These are phyloP conservation scores for Penicillium sp. DNA, from an alignment of 2,329 filamentous ascomycete species.

Conservation along the genomic window DNA sequence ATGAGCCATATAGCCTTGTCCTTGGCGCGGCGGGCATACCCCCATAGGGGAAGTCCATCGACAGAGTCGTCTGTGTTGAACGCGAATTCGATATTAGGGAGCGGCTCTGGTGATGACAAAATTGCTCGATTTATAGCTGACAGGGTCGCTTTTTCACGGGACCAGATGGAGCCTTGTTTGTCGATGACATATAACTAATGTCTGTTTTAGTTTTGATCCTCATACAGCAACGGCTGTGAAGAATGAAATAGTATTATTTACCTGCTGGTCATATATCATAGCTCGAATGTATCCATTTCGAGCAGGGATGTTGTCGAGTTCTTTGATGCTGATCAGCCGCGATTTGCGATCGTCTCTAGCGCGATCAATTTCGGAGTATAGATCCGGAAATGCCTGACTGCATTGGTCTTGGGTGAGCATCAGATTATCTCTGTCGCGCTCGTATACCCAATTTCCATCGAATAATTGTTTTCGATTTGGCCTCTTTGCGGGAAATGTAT, in stretches of 20 bases:
- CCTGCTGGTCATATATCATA: conserved; percentile 24
- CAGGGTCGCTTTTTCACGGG: conserved; percentile 37
- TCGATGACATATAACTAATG: conserved; percentile 28
- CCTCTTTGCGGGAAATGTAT: not conserved
- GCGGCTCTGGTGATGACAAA: conserved; percentile 29
- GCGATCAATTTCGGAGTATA: conserved; percentile 30
- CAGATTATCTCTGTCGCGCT: conserved; percentile 25
- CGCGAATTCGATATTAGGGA: conserved; percentile 48
- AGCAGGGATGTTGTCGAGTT: conserved; percentile 24
- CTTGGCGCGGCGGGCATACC: conserved; percentile 33
- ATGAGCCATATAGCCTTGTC: conserved; percentile 48
- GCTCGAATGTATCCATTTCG: conserved; percentile 30
- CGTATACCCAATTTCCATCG: conserved; percentile 15
- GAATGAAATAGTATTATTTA: not conserved
- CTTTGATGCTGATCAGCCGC: conserved; percentile 14
- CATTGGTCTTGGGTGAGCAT: conserved; percentile 25
- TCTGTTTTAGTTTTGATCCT: not conserved
- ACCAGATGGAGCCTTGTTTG: conserved; percentile 15
- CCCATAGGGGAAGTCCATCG: conserved; percentile 45
- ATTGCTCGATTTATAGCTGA: conserved; percentile 48
- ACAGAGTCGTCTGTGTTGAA: conserved; percentile 40
- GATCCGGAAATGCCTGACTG: conserved; percentile 26
- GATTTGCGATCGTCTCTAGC: conserved; percentile 21
- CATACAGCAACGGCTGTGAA: not conserved
- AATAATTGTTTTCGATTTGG: conserved; percentile 2